phyloP scores from a whole-genome alignment of 345 rosid genomes.

The Citrus reticulata region DNA sequence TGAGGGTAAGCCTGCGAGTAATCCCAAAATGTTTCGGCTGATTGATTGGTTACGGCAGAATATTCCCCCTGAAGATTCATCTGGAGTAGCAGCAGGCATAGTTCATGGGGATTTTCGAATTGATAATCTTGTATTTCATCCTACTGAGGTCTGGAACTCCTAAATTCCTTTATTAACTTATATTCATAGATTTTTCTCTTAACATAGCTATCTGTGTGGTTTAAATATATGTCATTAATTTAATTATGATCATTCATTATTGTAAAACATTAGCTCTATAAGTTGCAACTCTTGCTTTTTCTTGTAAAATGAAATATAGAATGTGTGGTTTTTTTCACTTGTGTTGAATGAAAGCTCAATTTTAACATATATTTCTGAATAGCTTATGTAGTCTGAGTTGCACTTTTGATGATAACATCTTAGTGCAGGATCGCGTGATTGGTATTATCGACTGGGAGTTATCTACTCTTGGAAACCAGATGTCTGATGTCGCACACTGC shows the following conservation, averaged over 20 bases:
- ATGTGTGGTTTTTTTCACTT: background rate
- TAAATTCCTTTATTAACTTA: background rate
- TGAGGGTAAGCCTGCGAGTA: conserved; percentile 67
- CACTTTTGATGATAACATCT: background rate
- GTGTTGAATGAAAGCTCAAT: background rate
- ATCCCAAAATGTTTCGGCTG: conserved; percentile 78
- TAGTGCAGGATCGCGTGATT: conserved; percentile 78
- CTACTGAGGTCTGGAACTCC: conserved; percentile 53
- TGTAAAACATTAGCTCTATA: background rate
- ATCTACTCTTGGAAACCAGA: conserved; percentile 95
- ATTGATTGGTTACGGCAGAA: conserved; percentile 62
- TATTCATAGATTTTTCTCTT: background rate
- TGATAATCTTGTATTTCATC: conserved; percentile 92
- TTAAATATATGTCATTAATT: background rate
- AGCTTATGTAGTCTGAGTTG: background rate
- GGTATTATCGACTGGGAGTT: conserved; percentile 97
- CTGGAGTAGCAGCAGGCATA: conserved; percentile 65
- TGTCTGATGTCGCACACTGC: conserved; percentile 86
- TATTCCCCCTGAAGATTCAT: conserved; percentile 75
- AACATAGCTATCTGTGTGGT: background rate
- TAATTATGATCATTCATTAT: background rate
- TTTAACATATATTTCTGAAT: background rate
- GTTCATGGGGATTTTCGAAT: conserved; percentile 97
- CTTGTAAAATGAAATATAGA: background rate
- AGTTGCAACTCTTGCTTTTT: background rate